These are phyloP conservation scores for Ascochyta koolunga DNA, from an alignment of 2,329 filamentous ascomycete genomes.

Conservation along the genomic window DNA sequence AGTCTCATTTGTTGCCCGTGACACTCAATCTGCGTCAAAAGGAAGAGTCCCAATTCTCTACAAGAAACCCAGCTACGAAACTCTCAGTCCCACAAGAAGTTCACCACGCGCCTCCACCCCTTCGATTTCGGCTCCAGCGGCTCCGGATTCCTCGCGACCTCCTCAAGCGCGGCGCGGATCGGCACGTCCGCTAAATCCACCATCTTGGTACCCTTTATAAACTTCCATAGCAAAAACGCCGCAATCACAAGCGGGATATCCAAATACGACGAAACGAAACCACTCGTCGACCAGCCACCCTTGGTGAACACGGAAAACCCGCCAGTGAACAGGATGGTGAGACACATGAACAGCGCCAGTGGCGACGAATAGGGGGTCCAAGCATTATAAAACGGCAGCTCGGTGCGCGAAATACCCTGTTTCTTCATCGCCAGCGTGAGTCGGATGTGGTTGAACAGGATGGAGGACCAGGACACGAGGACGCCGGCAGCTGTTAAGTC, in stretches of 20 bases:
- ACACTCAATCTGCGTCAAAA: not conserved
- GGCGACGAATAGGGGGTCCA: slow-evolving; percentile 47
- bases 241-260: slow-evolving; percentile 47
- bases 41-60: not conserved
- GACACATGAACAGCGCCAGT: slow-evolving; percentile 49
- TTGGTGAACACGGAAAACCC: slow-evolving; percentile 63
- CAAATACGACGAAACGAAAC: slow-evolving; percentile 45
- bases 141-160: slow-evolving; percentile 27
- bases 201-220: slow-evolving; percentile 64
- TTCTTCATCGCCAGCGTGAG: slow-evolving; percentile 53
- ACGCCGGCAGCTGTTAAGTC: slow-evolving; percentile 66
- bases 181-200: slow-evolving; percentile 35
- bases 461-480: slow-evolving; percentile 59
- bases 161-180: slow-evolving; percentile 30
- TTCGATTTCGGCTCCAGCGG: slow-evolving; percentile 21
- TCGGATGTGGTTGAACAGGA: slow-evolving; percentile 62
- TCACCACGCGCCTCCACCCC: slow-evolving; percentile 22
- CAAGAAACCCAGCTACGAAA: not conserved
- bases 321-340: slow-evolving; percentile 69
- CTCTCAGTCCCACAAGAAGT: slow-evolving; percentile 27
- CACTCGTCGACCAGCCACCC: slow-evolving; percentile 45
- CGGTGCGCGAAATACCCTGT: slow-evolving; percentile 60
- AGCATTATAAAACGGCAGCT: slow-evolving; percentile 36
- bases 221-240: slow-evolving; percentile 69
- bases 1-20: too few species aligned